These are phyloP conservation scores for Rubus idaeus DNA, from an alignment of 306 rosid species.

Conservation along the genomic window DNA sequence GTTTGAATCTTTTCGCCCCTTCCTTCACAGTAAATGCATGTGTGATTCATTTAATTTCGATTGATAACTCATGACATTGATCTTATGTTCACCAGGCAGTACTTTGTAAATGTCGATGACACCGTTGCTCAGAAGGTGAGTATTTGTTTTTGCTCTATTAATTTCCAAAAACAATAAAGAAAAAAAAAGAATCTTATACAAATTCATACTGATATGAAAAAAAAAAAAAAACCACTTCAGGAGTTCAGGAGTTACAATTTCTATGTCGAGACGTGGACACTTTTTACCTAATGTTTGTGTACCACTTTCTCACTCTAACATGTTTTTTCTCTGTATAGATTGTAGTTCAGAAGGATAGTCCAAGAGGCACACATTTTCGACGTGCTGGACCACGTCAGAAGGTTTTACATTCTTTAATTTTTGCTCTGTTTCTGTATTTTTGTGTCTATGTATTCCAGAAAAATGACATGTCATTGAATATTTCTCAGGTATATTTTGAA, in stretches of 20 bases:
- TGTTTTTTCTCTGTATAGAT: constrained; percentile 30
- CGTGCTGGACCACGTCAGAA: constrained; percentile 50
- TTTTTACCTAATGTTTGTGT: too few species aligned
- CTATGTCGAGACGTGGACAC: too few species aligned
- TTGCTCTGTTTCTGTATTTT: neutral
- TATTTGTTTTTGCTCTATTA: neutral
- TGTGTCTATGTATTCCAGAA: neutral
- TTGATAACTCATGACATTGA: neutral
- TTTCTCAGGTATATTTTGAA: constrained; percentile 50
- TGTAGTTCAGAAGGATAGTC: constrained; percentile 34
- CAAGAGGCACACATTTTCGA: constrained; percentile 47
- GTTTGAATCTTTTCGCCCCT: constrained; percentile 14
- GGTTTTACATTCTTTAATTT: constrained; percentile 21
- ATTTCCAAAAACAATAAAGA: too few species aligned
- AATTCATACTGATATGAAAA: neutral
- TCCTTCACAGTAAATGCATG: neutral
- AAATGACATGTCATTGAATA: neutral
- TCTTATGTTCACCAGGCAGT: constrained; percentile 32
- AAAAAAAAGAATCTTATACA: neutral
- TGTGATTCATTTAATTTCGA: neutral
- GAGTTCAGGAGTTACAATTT: neutral
- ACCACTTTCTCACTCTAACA: neutral
- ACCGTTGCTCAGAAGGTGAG: constrained; percentile 51
- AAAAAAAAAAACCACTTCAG: neutral
- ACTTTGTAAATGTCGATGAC: constrained; percentile 42